Conservation (phyloP, 371 early-diverging fungal species). For the Blyttiomyces sp. region DNA sequence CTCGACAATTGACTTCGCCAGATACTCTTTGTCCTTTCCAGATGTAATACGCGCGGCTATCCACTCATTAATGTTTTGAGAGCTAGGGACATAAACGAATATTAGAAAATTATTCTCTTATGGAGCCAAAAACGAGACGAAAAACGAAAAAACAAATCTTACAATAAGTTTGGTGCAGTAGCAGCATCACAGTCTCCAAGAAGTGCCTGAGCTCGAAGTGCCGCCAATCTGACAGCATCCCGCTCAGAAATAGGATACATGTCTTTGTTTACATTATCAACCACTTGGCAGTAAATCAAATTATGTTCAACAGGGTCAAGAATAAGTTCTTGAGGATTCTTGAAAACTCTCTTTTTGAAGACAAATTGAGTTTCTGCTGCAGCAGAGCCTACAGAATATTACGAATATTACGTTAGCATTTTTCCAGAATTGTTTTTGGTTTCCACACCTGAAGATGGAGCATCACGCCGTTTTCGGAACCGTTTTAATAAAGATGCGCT, state of each 20-base stretch:
- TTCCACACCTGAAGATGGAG: neutral
- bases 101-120: neutral
- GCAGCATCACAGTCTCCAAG: conserved; percentile 33
- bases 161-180: conserved; percentile 22
- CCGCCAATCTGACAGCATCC: conserved; percentile 41
- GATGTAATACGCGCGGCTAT: conserved; percentile 29
- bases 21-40: conserved; percentile 29
- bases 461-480: conserved; percentile 9
- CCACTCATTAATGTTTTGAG: conserved; percentile 30
- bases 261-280: conserved; percentile 32
- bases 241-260: conserved; percentile 32
- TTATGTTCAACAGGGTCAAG: conserved; percentile 40
- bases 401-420: neutral
- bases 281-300: conserved; percentile 40
- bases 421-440: neutral
- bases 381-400: no score
- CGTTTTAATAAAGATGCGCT: conserved; percentile 7
- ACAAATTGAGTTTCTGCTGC: conserved; percentile 24
- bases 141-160: conserved; percentile 4
- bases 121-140: neutral
- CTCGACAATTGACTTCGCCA: conserved; percentile 29
- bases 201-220: conserved; percentile 33
- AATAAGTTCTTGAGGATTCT: conserved; percentile 25
- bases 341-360: conserved; percentile 43
- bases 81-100: neutral